Conservation (phyloP, 768 basidiomycete genomes). For the Pleurotus eryngii region DNA sequence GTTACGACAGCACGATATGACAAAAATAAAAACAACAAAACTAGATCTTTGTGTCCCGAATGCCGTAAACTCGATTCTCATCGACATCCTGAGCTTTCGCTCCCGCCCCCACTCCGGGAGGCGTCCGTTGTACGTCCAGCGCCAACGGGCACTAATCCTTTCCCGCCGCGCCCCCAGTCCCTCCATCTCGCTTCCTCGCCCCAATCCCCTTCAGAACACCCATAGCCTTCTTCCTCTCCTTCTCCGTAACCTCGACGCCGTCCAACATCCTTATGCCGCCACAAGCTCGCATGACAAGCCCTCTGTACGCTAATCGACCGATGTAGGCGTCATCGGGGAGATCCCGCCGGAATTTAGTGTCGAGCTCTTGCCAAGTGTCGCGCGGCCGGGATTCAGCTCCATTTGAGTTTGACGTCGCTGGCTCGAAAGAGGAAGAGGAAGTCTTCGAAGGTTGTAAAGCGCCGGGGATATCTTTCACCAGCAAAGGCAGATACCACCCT, state of each 20-base stretch:
- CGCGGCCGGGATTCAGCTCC: conserved; percentile 13
- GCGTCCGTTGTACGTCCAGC: too few species aligned
- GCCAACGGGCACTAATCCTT: conserved; percentile 1
- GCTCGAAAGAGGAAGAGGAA: neutral
- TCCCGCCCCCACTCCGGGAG: too few species aligned
- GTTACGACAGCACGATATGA: neutral
- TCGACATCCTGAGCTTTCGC: too few species aligned
- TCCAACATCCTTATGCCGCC: conserved; percentile 69
- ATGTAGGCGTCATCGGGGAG: conserved; percentile 88
- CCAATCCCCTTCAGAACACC: conserved; percentile 58
- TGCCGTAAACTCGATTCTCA: too few species aligned
- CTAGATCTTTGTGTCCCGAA: neutral
- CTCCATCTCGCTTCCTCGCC: conserved; percentile 24
- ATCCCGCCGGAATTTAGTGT: conserved; percentile 82
- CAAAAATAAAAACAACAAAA: neutral
- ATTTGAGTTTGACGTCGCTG: neutral
- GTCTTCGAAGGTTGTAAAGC: conserved; percentile 54
- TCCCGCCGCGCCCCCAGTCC: conserved; percentile 14
- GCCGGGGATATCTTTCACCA: conserved; percentile 66
- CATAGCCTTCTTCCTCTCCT: conserved; percentile 83
- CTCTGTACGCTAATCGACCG: conserved; percentile 85
- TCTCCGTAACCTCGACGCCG: conserved; percentile 77
- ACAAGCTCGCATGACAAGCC: conserved; percentile 80
- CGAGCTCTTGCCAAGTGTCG: conserved; percentile 69
- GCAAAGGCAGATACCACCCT: conserved; percentile 90